Base-by-base conservation (phyloP, 106 monocot species). In the Apostasia ramifera region DNA sequence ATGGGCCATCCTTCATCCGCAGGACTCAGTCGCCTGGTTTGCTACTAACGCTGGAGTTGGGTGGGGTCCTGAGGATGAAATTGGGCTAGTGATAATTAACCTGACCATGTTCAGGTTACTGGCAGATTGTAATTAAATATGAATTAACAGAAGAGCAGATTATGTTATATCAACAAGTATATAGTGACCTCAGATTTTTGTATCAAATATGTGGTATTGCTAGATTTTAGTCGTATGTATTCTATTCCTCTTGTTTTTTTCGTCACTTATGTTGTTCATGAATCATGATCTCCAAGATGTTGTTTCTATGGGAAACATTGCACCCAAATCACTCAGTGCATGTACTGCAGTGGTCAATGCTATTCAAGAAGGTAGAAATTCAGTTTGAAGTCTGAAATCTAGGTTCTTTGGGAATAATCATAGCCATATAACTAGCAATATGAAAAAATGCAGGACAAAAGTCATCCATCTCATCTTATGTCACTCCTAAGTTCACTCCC, bases 401-500 rank as follows among this genome's bases (percentile, higher is more conserved):
- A 6, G 59, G 37, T 13, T 6, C 63, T 68, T 57, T 41, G 53
- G 40, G 44, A 40, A 26, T 26, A 57, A 54, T 39, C 61, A 47
- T 68, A 3, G 38, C 39, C 47, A 10, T 57, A 8, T 53, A 75
- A 67, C 8, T 68, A 63, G 47, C 57, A 84, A 61, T 40, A 43
- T 13, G 54, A 43, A 48, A 40, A 38, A 3, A 46, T 61, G 47
- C 68, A 56, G 67, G 70, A 13, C 70, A 85, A 40, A 76, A 83
- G 44, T 82, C 71, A 26, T 26, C 26, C 26, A 73, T 81, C 55
- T 79, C 77, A 61, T 77, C 86, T 51, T 87, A 84, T 66, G 80
- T 75, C 64, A 76, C 76, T 57, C 77, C 87, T 67, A 56, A 70
- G 10, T 68, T 81, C 40, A 85, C 84, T 13, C 87, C 82, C 41